Percentiles rank a stretch among this genome's conserved stretches.
Evolutionary conservation across 2,329 filamentous ascomycete genomes (phyloP).

Genomic region (Lachnum nothofagi): DNA sequence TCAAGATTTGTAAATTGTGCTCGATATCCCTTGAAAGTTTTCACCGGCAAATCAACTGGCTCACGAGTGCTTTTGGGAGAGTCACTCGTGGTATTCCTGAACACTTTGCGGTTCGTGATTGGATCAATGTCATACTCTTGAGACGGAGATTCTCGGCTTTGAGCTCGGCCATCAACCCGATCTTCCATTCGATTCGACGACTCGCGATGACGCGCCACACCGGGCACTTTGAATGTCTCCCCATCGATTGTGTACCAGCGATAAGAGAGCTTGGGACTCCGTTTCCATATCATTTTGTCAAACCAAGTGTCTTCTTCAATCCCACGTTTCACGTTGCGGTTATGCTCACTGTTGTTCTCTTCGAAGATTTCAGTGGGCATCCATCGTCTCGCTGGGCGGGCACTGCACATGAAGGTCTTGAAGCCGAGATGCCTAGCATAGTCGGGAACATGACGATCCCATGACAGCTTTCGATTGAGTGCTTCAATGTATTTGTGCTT

Average conservation of each 20-base stretch:
- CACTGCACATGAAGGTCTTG: slow-evolving; percentile 40
- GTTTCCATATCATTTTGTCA: background rate
- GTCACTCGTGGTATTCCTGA: slow-evolving; percentile 10
- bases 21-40: slow-evolving; percentile 34
- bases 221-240: background rate
- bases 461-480: slow-evolving; percentile 41
- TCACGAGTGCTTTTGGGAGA: background rate
- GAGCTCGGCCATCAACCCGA: background rate
- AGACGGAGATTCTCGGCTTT: background rate
- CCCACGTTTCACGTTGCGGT: slow-evolving; percentile 36
- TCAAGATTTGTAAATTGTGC: slow-evolving; percentile 33
- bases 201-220: background rate
- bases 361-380: slow-evolving; percentile 33
- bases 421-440: slow-evolving; percentile 29
- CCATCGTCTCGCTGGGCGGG: slow-evolving; percentile 33
- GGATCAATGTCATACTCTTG: slow-evolving; percentile 47
- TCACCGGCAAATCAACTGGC: slow-evolving; percentile 25
- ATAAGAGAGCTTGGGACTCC: background rate
- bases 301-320: slow-evolving; percentile 38
- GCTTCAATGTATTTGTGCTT: slow-evolving; percentile 45
- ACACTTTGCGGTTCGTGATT: slow-evolving; percentile 52
- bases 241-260: too few species aligned
- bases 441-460: slow-evolving; percentile 41
- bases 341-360: slow-evolving; percentile 1
- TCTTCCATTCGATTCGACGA: background rate